Base-by-base conservation (phyloP, 129 eudicot species). In the Centella asiatica region DNA sequence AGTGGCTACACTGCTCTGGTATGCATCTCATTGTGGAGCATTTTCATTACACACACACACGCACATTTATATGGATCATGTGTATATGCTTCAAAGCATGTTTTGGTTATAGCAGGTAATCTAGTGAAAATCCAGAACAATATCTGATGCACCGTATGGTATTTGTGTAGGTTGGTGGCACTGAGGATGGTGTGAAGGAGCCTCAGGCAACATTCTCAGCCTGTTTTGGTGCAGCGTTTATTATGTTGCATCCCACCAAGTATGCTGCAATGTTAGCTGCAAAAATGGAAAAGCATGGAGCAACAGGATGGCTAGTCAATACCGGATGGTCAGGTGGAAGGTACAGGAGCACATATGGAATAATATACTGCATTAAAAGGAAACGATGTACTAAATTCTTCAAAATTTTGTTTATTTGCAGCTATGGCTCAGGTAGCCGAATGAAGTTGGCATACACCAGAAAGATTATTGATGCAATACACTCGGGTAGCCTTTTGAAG, bases 311-410 rank as follows among this genome's bases (percentile, higher is more conserved):
- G 98, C 98, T 90, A 6, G 98, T 90, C 31, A 90, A 90, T 76
- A 90, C 98, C 22, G 98, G 98, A 70, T 90, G 98, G 98, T 87
- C 98, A 15, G 98, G 95, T 50, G 98, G 98, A 80, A 90, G 96
- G 96, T 87, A 78, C 2, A 29, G 50, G 9, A 25, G 49, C 28
- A 26, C 23, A 15, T 32, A 23, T 36, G n/a, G 7, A 27, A 5
- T 15, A n/a, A 23, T 13, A 26, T 36, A 27, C 14, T 8, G 37
- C 32, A 24, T 13, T 18, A 18, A 1, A 12, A 9, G 9, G 27
- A 34, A 22, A 36, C 29, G 2, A 17, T 42, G 24, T 37, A 14
- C 17, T 20, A 18, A 36, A 37, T 1, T 45, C 23, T 44, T 54
- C 19, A 9, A 25, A 27, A 44, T 52, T 42, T 39, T 32, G 51